These are phyloP conservation scores for Peniophora sp. DNA, from an alignment of 1,284 basidiomycete species.

Conservation along the genomic window DNA sequence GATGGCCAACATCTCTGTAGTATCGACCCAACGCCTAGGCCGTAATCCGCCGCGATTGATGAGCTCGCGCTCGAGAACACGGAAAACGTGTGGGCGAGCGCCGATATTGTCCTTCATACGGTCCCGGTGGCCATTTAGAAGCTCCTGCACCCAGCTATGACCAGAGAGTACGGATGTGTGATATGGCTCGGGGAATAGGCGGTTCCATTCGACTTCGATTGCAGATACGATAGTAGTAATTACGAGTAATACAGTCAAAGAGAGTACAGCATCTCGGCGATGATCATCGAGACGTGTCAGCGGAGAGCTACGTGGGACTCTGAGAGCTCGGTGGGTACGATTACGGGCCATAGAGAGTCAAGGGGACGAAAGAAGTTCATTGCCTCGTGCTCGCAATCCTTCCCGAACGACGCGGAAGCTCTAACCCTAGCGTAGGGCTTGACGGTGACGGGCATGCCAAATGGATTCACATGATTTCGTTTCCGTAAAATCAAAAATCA, in stretches of 20 bases:
- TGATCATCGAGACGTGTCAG: not conserved
- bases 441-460: no score
- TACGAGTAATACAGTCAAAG: not conserved
- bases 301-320: no score
- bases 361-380: no score
- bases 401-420: no score
- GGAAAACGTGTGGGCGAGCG: constrained; percentile 2
- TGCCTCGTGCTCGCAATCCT: no score
- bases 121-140: constrained; percentile 12
- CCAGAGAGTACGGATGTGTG: constrained; percentile 12
- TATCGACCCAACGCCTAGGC: constrained; percentile 1
- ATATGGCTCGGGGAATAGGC: constrained; percentile 5
- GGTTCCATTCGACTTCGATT: not conserved
- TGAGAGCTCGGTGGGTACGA: no score
- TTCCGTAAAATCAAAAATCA: not conserved
- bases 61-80: constrained; percentile 3
- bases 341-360: no score
- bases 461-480: no score
- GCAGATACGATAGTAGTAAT: not conserved
- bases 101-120: constrained; percentile 11
- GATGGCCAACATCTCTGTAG: constrained; percentile 9
- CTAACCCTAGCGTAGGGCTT: no score
- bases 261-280: not conserved
- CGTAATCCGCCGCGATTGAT: not conserved
- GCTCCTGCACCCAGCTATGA: constrained; percentile 12